Evolutionary conservation across 805 yeast genomes (phyloP).

Genomic region (Yarrowia yakushimensis): DNA sequence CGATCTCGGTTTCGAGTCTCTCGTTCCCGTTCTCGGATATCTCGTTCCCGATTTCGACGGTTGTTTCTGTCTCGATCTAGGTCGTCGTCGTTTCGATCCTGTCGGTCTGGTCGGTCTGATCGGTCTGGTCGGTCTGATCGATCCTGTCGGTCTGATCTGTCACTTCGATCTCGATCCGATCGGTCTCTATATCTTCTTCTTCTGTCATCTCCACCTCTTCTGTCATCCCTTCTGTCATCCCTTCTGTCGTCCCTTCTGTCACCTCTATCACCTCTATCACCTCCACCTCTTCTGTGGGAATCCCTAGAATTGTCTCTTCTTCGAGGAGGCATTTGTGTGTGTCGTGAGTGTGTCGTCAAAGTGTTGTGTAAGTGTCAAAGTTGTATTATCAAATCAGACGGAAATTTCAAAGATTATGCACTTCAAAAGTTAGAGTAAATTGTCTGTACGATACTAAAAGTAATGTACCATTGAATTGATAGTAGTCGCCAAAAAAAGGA

Average conservation of each 20-base stretch:
- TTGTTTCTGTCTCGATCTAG: not conserved
- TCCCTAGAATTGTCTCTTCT: constrained; percentile 8
- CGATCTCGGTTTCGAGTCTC: not conserved
- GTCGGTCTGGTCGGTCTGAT: not conserved
- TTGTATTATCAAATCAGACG: too few relatives aligned
- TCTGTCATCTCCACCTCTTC: not conserved
- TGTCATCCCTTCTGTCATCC: not conserved
- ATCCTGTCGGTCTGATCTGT: not conserved
- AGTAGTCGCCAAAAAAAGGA: too few relatives aligned
- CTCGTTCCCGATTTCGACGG: not conserved
- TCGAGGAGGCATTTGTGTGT: constrained; percentile 1
- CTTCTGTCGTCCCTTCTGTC: not conserved
- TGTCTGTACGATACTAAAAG: too few relatives aligned
- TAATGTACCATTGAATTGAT: too few relatives aligned
- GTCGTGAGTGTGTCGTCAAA: not conserved
- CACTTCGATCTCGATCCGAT: not conserved
- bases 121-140: not conserved
- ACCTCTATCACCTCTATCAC: not conserved
- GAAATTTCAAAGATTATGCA: constrained; percentile 15
- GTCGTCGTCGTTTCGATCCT: not conserved
- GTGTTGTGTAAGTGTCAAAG: too few relatives aligned
- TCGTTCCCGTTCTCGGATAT: not conserved
- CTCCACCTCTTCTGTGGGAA: too few relatives aligned
- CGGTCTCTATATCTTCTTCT: not conserved
- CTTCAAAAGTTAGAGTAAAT: too few relatives aligned